Evolutionary conservation across 495 filamentous ascomycete genomes (phyloP).

Genomic region (Usnea hakonensis): DNA sequence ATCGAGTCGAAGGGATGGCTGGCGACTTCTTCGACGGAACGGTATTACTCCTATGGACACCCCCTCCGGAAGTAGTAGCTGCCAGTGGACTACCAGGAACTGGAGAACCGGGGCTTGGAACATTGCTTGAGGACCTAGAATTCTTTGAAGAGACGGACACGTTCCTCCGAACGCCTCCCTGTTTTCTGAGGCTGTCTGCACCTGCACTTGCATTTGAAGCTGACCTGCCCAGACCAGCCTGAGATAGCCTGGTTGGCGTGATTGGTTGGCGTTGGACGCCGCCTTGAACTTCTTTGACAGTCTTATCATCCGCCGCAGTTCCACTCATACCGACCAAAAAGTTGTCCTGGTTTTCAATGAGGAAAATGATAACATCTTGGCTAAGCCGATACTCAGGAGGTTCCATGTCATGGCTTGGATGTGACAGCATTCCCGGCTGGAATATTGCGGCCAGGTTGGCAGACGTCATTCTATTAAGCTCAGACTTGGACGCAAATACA

Average conservation of each 20-base stretch:
- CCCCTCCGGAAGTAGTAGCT: slow-evolving; percentile 43
- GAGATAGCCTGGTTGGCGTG: slow-evolving; percentile 48
- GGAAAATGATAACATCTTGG: slow-evolving; percentile 93
- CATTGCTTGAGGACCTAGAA: slow-evolving; percentile 61
- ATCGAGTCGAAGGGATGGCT: slow-evolving; percentile 47
- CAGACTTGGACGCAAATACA: slow-evolving; percentile 95
- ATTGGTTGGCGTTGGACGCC: slow-evolving; percentile 48
- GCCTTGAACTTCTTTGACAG: slow-evolving; percentile 74
- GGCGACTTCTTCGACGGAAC: slow-evolving; percentile 90
- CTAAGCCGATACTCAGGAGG: slow-evolving; percentile 89
- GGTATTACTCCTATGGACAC: slow-evolving; percentile 87
- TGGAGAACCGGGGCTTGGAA: slow-evolving; percentile 65
- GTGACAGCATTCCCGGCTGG: slow-evolving; percentile 90
- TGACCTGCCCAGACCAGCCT: slow-evolving; percentile 58
- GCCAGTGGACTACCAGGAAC: slow-evolving; percentile 39
- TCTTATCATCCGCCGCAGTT: slow-evolving; percentile 80
- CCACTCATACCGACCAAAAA: slow-evolving; percentile 93
- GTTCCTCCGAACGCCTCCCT: slow-evolving; percentile 71
- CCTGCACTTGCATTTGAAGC: slow-evolving; percentile 80
- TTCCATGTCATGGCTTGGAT: slow-evolving; percentile 90
- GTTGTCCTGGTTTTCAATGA: slow-evolving; percentile 93
- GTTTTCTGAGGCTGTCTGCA: slow-evolving; percentile 75
- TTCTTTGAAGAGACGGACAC: slow-evolving; percentile 68
- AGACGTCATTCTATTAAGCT: slow-evolving; percentile 93
- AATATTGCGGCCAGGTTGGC: slow-evolving; percentile 96